phyloP scores from a whole-genome alignment of 2,329 filamentous ascomycete genomes.

The Thielaviopsis populi region DNA sequence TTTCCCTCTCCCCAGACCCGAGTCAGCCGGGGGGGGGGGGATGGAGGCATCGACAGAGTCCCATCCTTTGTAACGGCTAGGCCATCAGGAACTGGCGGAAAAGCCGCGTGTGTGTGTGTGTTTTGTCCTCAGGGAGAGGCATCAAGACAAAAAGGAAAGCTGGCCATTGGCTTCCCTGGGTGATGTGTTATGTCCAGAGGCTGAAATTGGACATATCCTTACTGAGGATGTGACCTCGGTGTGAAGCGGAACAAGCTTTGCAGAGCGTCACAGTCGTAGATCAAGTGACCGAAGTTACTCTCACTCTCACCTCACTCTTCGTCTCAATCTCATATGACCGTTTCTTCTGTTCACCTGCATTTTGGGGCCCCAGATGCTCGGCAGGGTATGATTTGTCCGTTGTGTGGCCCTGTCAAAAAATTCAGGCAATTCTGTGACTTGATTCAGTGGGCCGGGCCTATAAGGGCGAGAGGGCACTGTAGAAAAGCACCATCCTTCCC shows the following conservation, averaged over 20 bases:
- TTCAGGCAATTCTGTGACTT: neutral
- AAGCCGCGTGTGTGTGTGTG: neutral
- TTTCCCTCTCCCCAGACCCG: neutral
- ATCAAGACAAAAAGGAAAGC: neutral
- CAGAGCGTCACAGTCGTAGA: neutral
- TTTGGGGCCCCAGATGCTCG: neutral
- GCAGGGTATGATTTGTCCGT: conserved; percentile 1
- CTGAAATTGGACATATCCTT: too few relatives aligned
- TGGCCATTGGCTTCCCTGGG: too few relatives aligned
- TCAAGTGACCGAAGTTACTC: neutral
- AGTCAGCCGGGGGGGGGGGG: neutral
- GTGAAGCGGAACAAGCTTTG: neutral
- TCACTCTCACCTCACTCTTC: neutral
- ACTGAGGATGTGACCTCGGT: neutral
- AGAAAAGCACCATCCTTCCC: neutral
- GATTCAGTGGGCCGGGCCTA: neutral
- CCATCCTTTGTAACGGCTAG: neutral
- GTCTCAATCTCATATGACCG: neutral
- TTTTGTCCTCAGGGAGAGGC: neutral
- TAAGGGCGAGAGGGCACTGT: neutral
- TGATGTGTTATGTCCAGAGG: too few relatives aligned
- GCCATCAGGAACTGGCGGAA: neutral
- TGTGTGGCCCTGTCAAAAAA: conserved; percentile 2
- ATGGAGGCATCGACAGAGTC: neutral
- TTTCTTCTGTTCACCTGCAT: conserved; percentile 4